Evolutionary conservation across 2,329 filamentous ascomycete genomes (phyloP).

Genomic region (Aspergillus tamarii): DNA sequence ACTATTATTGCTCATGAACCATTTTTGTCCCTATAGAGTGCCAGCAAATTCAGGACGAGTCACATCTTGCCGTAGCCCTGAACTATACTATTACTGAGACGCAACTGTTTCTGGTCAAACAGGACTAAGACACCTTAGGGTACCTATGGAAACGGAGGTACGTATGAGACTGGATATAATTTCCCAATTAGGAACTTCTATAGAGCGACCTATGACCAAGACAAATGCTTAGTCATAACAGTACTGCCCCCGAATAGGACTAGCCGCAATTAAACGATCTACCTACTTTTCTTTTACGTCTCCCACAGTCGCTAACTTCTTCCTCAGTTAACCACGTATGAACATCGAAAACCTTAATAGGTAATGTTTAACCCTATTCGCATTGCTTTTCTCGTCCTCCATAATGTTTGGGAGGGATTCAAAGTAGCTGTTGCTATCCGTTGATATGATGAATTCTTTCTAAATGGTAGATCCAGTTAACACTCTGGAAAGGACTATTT

Average conservation of each 20-base stretch:
- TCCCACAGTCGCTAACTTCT: neutral
- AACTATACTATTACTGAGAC: too few species aligned
- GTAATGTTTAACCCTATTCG: neutral
- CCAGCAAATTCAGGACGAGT: too few species aligned
- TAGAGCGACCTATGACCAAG: neutral
- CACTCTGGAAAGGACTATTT: constrained; percentile 40
- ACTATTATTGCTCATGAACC: too few species aligned
- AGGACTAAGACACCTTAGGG: too few species aligned
- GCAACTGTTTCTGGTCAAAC: too few species aligned
- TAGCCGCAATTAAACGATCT: constrained; percentile 6
- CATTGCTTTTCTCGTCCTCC: neutral
- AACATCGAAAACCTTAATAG: neutral
- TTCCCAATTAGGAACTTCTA: neutral
- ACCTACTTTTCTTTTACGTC: neutral
- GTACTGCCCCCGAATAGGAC: neutral
- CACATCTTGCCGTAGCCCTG: too few species aligned
- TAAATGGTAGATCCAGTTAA: constrained; percentile 35
- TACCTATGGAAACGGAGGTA: too few species aligned
- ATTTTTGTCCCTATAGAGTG: too few species aligned
- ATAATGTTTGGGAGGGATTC: neutral
- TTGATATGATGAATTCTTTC: constrained; percentile 38
- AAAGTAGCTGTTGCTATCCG: neutral
- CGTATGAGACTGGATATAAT: neutral
- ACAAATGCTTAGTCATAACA: neutral
- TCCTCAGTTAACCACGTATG: neutral